Base-by-base conservation (phyloP, 257 asterid species). In the Haberlea rhodopensis region DNA sequence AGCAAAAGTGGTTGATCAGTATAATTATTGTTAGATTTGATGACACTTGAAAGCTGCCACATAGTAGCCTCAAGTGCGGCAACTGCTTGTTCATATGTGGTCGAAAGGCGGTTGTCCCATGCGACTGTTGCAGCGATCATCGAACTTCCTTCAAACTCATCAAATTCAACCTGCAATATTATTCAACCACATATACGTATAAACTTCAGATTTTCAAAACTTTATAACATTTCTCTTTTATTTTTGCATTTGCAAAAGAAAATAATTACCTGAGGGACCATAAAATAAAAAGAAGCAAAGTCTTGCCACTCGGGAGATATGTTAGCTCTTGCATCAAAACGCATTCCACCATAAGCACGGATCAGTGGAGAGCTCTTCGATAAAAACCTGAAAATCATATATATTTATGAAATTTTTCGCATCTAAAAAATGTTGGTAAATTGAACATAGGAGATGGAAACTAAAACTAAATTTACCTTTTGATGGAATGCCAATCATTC, bases 321-420 rank as follows among this genome's bases (percentile, higher is more conserved):
- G 13, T 71, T 52, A 29, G 86, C 79, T 72, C 72, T 80, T 59
- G 88, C 84, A 65, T 89, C 95, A 73, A 89, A 92, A 15, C 99
- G 96, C 19, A 92, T 87, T 15, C 88, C 96, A 19, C 99, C 99
- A 69, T 92, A 89, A 52, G 99, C 97, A 62, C 96, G 99, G 58
- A 92, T 85, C 73, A 89, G 57, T 3, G 99, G 97, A 67, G 88
- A 84, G 66, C 78, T 81, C 73, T 87, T 89, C 67, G 96, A 85
- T 66, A 92, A 79, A 78, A 89, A 92, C 88, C 98, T 90, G 31
- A 20, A 4, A 62, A 23, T 60, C 19, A 56, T 49, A 72, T 48
- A 24, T 56, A 53, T 21, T 40, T 73, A 67, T 49, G 77, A 60
- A 24, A 62, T 53, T 27, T 11, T 37, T 37, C 3, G n/a, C 46